Percentiles rank a stretch among this genome's conserved stretches.
phyloP scores from a whole-genome alignment of 495 filamentous ascomycete species.

The Umbilicaria muhlenbergii region DNA sequence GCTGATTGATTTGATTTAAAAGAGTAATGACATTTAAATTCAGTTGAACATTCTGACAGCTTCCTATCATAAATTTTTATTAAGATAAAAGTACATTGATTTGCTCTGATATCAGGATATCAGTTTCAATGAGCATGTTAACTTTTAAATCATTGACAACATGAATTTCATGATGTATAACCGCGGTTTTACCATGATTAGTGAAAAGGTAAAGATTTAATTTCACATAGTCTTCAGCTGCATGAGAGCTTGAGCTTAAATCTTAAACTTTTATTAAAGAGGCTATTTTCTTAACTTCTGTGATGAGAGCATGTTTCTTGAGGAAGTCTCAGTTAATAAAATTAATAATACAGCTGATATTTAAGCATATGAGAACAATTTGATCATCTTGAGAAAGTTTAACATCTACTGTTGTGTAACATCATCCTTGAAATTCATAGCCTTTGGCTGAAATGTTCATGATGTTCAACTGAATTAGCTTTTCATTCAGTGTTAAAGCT shows the following conservation, averaged over 20 bases:
- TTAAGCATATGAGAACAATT: neutral
- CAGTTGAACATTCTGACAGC: too few relatives aligned
- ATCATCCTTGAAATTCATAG: too few relatives aligned
- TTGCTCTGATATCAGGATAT: neutral
- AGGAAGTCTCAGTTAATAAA: neutral
- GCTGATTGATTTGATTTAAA: too few relatives aligned
- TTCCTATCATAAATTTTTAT: too few relatives aligned
- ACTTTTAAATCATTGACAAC: neutral
- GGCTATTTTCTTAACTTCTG: neutral
- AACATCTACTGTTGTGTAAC: too few relatives aligned
- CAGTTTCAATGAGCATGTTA: neutral
- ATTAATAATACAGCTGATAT: neutral
- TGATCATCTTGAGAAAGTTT: too few relatives aligned
- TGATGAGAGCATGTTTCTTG: neutral
- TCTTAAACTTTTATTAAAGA: neutral
- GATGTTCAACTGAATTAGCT: too few relatives aligned
- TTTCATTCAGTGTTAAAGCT: too few relatives aligned
- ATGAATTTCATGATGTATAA: neutral
- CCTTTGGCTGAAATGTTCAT: too few relatives aligned
- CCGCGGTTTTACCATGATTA: neutral
- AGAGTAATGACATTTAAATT: too few relatives aligned
- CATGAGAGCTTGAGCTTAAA: neutral
- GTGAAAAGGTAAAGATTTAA: neutral
- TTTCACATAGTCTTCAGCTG: neutral
- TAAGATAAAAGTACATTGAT: neutral